These are phyloP conservation scores for Metarhizium guizhouense DNA, from an alignment of 2,329 filamentous ascomycete species.

Conservation along the genomic window DNA sequence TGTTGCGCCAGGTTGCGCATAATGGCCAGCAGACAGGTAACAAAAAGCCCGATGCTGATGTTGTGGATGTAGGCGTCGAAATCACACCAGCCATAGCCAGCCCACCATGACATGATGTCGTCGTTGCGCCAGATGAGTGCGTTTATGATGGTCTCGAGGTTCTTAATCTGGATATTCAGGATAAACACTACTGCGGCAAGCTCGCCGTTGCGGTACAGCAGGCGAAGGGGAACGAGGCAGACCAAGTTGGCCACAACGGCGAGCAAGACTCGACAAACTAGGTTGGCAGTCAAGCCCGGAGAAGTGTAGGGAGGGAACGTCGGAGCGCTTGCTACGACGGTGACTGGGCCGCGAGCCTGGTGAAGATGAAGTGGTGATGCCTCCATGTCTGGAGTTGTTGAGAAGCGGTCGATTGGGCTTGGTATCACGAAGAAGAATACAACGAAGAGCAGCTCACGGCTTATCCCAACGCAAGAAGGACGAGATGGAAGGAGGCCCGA, in stretches of 20 bases:
- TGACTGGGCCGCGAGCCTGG: background rate
- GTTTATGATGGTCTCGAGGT: conserved; percentile 40
- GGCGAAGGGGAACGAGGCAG: conserved; percentile 41
- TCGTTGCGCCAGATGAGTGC: conserved; percentile 45
- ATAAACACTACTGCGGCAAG: conserved; percentile 44
- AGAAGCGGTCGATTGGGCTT: background rate
- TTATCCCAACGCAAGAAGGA: background rate
- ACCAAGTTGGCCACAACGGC: conserved; percentile 34
- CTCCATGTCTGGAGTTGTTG: background rate
- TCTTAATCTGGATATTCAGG: conserved; percentile 33
- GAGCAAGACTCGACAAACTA: conserved; percentile 39
- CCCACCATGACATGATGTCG: conserved; percentile 40
- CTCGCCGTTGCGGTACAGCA: conserved; percentile 44
- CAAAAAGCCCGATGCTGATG: conserved; percentile 34
- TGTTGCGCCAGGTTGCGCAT: conserved; percentile 45
- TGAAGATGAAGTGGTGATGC: background rate
- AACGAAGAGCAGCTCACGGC: background rate
- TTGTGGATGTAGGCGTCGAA: conserved; percentile 40
- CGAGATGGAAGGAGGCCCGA: background rate
- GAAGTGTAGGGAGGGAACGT: conserved; percentile 14
- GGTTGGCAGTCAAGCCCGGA: conserved; percentile 32
- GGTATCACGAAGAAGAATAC: background rate
- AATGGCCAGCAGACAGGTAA: conserved; percentile 43
- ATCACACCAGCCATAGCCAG: conserved; percentile 46
- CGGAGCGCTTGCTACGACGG: conserved; percentile 3